phyloP scores from a whole-genome alignment of 805 yeast genomes.

The Pichia insulana region DNA sequence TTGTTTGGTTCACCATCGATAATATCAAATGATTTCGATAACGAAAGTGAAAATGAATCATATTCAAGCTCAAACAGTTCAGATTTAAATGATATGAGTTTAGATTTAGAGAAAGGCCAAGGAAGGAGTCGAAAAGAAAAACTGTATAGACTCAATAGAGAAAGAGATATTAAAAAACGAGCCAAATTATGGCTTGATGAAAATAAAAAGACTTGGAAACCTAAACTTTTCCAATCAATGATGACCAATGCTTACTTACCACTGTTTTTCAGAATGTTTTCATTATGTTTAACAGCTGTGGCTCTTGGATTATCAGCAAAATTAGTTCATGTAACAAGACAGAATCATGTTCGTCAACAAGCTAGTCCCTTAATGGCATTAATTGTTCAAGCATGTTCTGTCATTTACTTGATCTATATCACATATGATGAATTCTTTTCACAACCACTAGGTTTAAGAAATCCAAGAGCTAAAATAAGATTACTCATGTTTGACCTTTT shows the following conservation, averaged over 20 bases:
- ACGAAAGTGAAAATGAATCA: neutral
- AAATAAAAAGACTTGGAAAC: constrained; percentile 55
- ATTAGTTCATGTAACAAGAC: constrained; percentile 36
- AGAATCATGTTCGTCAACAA: constrained; percentile 47
- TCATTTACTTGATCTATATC: constrained; percentile 70
- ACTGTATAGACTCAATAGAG: constrained; percentile 4
- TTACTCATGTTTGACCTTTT: constrained; percentile 73
- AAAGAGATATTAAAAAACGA: constrained; percentile 36
- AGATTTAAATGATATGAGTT: constrained; percentile 9
- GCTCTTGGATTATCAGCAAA: constrained; percentile 68
- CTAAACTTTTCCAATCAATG: constrained; percentile 49
- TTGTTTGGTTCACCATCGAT: constrained; percentile 31
- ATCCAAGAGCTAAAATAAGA: constrained; percentile 75
- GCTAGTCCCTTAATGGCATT: constrained; percentile 92
- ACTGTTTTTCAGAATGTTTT: constrained; percentile 55
- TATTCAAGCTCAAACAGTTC: constrained; percentile 4
- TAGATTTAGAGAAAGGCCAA: constrained; percentile 14
- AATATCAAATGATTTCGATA: neutral
- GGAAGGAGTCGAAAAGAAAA: neutral
- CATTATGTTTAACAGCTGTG: constrained; percentile 48
- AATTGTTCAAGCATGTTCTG: constrained; percentile 70
- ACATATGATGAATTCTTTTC: constrained; percentile 88
- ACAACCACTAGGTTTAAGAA: constrained; percentile 82
- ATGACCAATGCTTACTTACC: constrained; percentile 78
- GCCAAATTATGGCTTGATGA: constrained; percentile 63